Base-by-base conservation (phyloP, 805 yeast genomes). In the Starmerella ratchasimensis region DNA sequence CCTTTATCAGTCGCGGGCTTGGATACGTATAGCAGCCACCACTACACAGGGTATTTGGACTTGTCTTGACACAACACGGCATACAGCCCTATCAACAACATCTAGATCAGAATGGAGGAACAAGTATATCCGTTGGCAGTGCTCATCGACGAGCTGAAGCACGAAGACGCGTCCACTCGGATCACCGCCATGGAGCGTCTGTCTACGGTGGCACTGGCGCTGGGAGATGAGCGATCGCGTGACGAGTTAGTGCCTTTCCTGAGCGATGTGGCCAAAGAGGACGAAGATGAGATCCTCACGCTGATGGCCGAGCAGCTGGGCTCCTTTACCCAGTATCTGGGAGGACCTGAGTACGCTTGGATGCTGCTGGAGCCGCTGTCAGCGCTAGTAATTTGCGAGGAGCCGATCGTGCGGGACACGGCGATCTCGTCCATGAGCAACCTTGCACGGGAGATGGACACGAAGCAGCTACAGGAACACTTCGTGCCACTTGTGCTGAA, bases 261-360 rank as follows among this genome's bases (percentile, higher is more conserved):
- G 44, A 82, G 77, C 48, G 86, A 79, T 44, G 60, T 49, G 16
- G 58, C 62, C 10, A 59, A 58, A 48, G 99, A 90, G 52, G 99
- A 93, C 57, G 99, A 90, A 61, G 99, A 90, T 60, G 99, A 90
- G 61, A 94, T 90, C 5, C 78, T 88, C 60, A 82, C 95, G 1
- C 88, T 84, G 16, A 69, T 93, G 45, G 96, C 96, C 3, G 82
- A 79, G 50, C 88, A 86, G 64, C 63, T 90, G 50, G 94, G 93
- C 33, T 71, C 72, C 40, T 88, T 90, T 57, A 74, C 84, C 25
- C 93, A 95, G 4, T 71, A 74, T 42, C 74, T 90, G 40, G 99
- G 98, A 33, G 98, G 98, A 40, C 49, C 70, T 10, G 67, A 72
- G 43, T 67, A 65, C 53, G 80, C 81, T 8, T 64, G 73, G 23